Percentiles rank a stretch among this genome's conserved stretches.
Evolutionary conservation across 352 stramenopile species (phyloP).

Genomic region (Globisporangium barbulae): DNA sequence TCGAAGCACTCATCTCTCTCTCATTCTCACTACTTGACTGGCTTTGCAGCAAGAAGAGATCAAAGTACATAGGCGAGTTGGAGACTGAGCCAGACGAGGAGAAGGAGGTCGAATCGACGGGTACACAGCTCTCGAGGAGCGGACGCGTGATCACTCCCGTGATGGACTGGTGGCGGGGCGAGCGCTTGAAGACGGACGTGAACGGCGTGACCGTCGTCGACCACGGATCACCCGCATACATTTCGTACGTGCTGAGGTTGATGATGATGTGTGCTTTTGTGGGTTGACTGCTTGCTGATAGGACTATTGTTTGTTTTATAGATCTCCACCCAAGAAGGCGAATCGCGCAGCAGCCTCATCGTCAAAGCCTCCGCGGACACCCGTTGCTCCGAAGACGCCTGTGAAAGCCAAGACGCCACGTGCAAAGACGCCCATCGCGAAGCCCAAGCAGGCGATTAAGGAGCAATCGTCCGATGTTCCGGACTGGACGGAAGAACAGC

Average conservation of each 20-base stretch:
- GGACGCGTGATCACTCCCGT: conserved; percentile 25
- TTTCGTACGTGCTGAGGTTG: conserved; percentile 19
- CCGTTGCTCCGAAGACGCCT: conserved; percentile 5
- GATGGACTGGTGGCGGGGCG: conserved; percentile 53
- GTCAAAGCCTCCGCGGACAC: conserved; percentile 11
- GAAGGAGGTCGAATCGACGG: neutral
- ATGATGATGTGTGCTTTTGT: neutral
- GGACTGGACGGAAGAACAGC: conserved; percentile 47
- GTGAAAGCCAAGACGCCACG: conserved; percentile 4
- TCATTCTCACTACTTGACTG: neutral
- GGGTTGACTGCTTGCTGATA: neutral
- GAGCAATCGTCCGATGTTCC: conserved; percentile 11
- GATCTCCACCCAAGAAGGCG: neutral
- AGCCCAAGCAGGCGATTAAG: conserved; percentile 28
- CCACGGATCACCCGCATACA: conserved; percentile 21
- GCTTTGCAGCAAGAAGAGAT: neutral
- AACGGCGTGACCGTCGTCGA: conserved; percentile 24
- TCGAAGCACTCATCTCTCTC: neutral
- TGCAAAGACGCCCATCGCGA: conserved; percentile 12
- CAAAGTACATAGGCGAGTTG: neutral
- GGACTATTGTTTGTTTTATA: neutral
- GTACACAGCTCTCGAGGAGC: conserved; percentile 20
- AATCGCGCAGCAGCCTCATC: neutral
- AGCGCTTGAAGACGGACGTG: conserved; percentile 21
- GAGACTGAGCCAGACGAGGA: conserved; percentile 9